Conservation (phyloP, 108 stramenopile genomes). For the Craspedostauros australis region DNA sequence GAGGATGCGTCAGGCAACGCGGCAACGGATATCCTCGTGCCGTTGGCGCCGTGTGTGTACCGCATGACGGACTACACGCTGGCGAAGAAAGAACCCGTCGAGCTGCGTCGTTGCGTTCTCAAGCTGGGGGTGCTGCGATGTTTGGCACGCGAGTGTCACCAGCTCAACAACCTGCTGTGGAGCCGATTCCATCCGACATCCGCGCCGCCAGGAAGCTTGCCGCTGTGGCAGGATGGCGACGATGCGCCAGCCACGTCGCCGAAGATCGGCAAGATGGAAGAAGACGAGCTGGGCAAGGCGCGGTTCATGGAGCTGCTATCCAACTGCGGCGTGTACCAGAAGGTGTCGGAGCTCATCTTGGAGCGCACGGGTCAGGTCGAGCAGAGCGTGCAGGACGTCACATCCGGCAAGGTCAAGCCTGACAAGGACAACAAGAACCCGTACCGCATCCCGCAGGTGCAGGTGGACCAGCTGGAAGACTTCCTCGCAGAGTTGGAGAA, state of each 20-base stretch:
- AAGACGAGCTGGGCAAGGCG: conserved; percentile 51
- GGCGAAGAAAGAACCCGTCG: conserved; percentile 40
- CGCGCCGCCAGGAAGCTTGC: neutral
- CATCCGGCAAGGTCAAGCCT: conserved; percentile 4
- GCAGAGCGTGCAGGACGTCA: neutral
- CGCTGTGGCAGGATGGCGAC: neutral
- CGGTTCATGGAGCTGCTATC: conserved; percentile 61
- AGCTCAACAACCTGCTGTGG: conserved; percentile 39
- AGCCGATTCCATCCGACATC: conserved; percentile 11
- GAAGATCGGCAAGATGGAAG: conserved; percentile 32
- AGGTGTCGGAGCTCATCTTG: conserved; percentile 43
- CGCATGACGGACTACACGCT: conserved; percentile 58
- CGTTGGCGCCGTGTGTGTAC: conserved; percentile 55
- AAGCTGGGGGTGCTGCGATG: conserved; percentile 53
- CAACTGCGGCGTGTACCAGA: conserved; percentile 53
- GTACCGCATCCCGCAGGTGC: conserved; percentile 32
- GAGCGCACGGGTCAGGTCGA: conserved; percentile 18
- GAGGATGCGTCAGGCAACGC: neutral
- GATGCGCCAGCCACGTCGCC: neutral
- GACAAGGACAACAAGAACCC: too few species aligned
- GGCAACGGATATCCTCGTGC: conserved; percentile 33
- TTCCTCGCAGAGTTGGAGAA: conserved; percentile 38
- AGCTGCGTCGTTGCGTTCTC: conserved; percentile 27
- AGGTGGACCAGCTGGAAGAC: conserved; percentile 39
- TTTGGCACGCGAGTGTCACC: conserved; percentile 38